phyloP scores from a whole-genome alignment of 2,329 filamentous ascomycete genomes.

The Trichoderma sp. region DNA sequence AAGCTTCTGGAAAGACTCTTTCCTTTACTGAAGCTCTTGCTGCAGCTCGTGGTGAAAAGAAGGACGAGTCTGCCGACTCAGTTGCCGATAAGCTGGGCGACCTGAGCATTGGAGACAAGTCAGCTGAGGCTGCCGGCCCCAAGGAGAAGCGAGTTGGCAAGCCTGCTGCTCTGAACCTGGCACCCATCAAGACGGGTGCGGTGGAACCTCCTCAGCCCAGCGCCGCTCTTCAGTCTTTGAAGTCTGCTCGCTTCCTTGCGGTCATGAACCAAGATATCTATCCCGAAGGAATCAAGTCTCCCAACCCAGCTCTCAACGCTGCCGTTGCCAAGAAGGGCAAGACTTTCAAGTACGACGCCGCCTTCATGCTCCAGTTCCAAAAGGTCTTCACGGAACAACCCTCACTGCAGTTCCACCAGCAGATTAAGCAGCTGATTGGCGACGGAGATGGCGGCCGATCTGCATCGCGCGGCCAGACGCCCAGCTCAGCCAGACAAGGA shows the following conservation, averaged over 20 bases:
- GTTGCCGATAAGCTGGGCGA: constrained; percentile 53
- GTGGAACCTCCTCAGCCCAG: constrained; percentile 92
- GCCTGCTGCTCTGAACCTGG: constrained; percentile 84
- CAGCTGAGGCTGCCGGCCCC: constrained; percentile 48
- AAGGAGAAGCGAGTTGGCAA: constrained; percentile 71
- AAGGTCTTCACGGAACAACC: constrained; percentile 96
- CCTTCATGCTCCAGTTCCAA: constrained; percentile 95
- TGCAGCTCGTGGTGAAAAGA: constrained; percentile 39
- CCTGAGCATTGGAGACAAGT: constrained; percentile 51
- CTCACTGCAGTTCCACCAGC: constrained; percentile 87
- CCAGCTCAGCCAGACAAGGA: constrained; percentile 51
- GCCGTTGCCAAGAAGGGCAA: constrained; percentile 77
- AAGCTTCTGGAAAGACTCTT: constrained; percentile 51
- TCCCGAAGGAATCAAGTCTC: constrained; percentile 79
- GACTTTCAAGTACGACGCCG: constrained; percentile 91
- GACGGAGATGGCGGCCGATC: constrained; percentile 68
- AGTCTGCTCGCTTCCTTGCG: constrained; percentile 84
- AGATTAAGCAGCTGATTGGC: constrained; percentile 84
- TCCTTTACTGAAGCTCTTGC: constrained; percentile 56
- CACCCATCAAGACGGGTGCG: constrained; percentile 76
- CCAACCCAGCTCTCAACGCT: constrained; percentile 86
- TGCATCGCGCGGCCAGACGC: constrained; percentile 59
- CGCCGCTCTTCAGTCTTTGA: constrained; percentile 88
- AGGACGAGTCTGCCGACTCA: constrained; percentile 42
- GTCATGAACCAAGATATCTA: constrained; percentile 79